Base-by-base conservation (phyloP, 1,284 basidiomycete species). In the Austropuccinia psidii region DNA sequence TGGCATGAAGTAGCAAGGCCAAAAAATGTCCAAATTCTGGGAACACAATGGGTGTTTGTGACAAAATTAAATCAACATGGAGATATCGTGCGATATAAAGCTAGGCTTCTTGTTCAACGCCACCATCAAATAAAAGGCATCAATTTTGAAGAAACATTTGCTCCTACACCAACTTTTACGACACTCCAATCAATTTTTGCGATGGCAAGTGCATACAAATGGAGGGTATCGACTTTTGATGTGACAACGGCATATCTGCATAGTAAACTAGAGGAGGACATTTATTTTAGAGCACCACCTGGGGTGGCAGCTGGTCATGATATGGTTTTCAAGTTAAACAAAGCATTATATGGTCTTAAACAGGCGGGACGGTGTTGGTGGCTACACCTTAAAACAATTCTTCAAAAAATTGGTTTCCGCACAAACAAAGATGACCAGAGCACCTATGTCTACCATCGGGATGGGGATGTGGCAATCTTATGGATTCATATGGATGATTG, bases 401-500 rank as follows among this genome's bases (percentile, higher is more conserved):
- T 68, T 11, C 2, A 9, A 5, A 1, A 13, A 3, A 68, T 57
- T 50, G 50, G 66, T 27, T 68, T 57, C n/a, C 11, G 7, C 1
- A n/a, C 39, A 3, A 67, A 47, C 29, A 21, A 50, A 2, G 21
- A 50, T 24, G 65, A 67, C 35, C 27, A 52, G 29, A 33, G n/a
- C 11, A 33, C 31, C 5, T 67, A 67, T 29, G n/a, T 54, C 31
- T 41, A 35, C 17, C 11, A 54, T 4, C 2, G 19, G 21, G 29
- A 21, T 50, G 45, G 4, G n/a, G 29, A 54, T 15, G 50, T 19
- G 39, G 62, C 43, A 11, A 29, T 65, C 9, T 15, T 65, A 5
- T 65, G 62, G 62, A 49, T 65, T 33, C 41, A 65, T 33, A 45
- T 65, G 9, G 62, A 65, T 24, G 33, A 65, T 49, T 41, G 62